phyloP scores from a whole-genome alignment of 495 filamentous ascomycete genomes.

The Daldinia bambusicola region DNA sequence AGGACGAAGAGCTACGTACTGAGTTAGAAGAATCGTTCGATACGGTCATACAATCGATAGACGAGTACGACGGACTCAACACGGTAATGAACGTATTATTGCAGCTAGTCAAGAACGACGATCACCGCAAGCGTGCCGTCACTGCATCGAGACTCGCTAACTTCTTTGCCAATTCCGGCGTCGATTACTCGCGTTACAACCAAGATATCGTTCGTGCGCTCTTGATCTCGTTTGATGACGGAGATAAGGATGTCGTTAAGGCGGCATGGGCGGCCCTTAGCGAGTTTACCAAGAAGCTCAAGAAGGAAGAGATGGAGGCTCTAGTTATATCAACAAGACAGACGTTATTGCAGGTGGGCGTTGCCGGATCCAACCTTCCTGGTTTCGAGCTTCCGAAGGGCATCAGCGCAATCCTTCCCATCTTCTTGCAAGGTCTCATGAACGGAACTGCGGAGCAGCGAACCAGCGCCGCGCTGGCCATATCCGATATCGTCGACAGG shows the following conservation, averaged over 20 bases:
- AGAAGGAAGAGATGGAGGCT: constrained; percentile 98
- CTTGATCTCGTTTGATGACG: constrained; percentile 90
- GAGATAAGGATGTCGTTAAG: constrained; percentile 86
- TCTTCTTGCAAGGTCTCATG: constrained; percentile 97
- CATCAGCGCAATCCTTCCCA: constrained; percentile 94
- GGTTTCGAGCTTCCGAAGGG: constrained; percentile 96
- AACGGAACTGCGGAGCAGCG: constrained; percentile 92
- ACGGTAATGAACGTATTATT: constrained; percentile 93
- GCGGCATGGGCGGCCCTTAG: constrained; percentile 89
- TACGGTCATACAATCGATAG: constrained; percentile 87
- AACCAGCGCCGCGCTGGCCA: constrained; percentile 89
- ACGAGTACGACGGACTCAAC: constrained; percentile 95
- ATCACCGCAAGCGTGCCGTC: constrained; percentile 80
- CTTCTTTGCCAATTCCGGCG: constrained; percentile 82
- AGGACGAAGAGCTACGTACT: constrained; percentile 75
- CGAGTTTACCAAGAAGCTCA: constrained; percentile 85
- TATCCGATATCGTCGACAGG: constrained; percentile 93
- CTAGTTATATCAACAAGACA: constrained; percentile 88
- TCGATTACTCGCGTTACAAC: constrained; percentile 94
- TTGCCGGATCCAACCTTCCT: constrained; percentile 82
- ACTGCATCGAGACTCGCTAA: constrained; percentile 85
- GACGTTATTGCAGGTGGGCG: constrained; percentile 84
- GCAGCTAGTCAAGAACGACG: constrained; percentile 87
- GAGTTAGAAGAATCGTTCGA: constrained; percentile 86
- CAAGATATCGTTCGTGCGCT: constrained; percentile 91